Evolutionary conservation across 495 filamentous ascomycete genomes (phyloP), one percentile per base, ranked within the genome.

Genomic region (Aspergillus haitiensis): DNA sequence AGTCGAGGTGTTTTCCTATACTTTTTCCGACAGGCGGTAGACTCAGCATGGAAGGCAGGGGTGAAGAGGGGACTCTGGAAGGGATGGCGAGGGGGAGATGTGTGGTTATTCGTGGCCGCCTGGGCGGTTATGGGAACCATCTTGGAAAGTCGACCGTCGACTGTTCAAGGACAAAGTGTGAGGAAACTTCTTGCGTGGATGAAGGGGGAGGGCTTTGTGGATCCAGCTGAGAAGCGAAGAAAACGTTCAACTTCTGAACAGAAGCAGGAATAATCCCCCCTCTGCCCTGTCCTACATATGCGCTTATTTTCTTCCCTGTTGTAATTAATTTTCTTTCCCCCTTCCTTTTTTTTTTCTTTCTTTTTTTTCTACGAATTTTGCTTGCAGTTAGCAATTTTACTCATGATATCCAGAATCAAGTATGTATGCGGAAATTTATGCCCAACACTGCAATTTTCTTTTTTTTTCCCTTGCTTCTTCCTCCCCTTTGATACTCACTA

Each of bases 21-120:
- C 63, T 83, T 84, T 45, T 85, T 87, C 57, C 81, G 92, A 18
- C 68, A 86, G 8, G 90, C 88, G 40, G 75, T 96, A 34, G 89
- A 96, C 65, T 88, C 83, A 37, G 69, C 90, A 45, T 98, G 91
- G 91, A 96, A 96, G 78, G 88, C 96, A 0, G 90, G 92, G 10
- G 83, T 86, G 49, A 98, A 98, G 83, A 79, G 86, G 36, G 82
- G 89, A 5, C 86, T 87, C 79, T 95, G 93, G 89, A 84, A 79
- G 55, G 89, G 90, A 7, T 78, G 93, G 67, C 86, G 80, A 57
- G 86, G 88, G 33, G 92, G 92, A 6, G 93, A 97, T 72, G 82
- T 97, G 27, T 81, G 86, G 78, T 70, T 98, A 3, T 89, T 98
- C 70, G 86, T 91, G 7, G 64, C 83, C 21, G 86, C 89, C 32